These are phyloP conservation scores for Kalanchoe fedtschenkoi DNA, from an alignment of 164 flowering plant species.

Conservation along the genomic window DNA sequence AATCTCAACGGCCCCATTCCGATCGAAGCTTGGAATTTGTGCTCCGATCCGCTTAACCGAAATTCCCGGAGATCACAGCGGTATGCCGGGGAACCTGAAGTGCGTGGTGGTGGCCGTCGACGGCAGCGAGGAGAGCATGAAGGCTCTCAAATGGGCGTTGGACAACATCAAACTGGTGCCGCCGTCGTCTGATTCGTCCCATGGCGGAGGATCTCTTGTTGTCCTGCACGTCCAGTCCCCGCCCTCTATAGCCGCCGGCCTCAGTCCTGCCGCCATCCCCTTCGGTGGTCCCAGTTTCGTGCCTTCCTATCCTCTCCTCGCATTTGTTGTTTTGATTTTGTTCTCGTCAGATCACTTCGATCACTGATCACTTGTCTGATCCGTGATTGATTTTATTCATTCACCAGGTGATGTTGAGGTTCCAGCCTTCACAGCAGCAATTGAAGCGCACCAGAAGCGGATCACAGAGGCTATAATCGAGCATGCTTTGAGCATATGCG, in stretches of 20 bases:
- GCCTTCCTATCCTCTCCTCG: background rate
- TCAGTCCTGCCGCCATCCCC: slow-evolving; percentile 71
- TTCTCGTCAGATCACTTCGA: background rate
- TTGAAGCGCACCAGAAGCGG: slow-evolving; percentile 66
- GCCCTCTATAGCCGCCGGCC: slow-evolving; percentile 52
- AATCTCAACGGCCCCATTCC: too few relatives aligned
- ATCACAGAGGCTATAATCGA: slow-evolving; percentile 52
- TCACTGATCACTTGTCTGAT: too few relatives aligned
- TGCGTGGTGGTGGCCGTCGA: slow-evolving; percentile 71
- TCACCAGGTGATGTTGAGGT: slow-evolving; percentile 50
- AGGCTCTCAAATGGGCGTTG: slow-evolving; percentile 61
- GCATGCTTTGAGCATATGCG: slow-evolving; percentile 52
- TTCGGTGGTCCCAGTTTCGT: slow-evolving; percentile 74
- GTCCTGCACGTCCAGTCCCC: slow-evolving; percentile 56
- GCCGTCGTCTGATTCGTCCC: background rate
- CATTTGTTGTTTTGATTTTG: background rate
- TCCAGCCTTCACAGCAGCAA: slow-evolving; percentile 77
- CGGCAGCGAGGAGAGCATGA: slow-evolving; percentile 85
- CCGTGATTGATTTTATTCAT: too few relatives aligned
- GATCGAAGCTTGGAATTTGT: too few relatives aligned
- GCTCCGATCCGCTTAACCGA: too few relatives aligned
- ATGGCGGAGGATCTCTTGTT: slow-evolving; percentile 22
- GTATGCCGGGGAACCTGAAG: slow-evolving; percentile 22
- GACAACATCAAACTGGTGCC: slow-evolving; percentile 44
- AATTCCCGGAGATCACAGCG: too few relatives aligned